Conservation (phyloP, 1,284 basidiomycete species). For the Irpex sp. region DNA sequence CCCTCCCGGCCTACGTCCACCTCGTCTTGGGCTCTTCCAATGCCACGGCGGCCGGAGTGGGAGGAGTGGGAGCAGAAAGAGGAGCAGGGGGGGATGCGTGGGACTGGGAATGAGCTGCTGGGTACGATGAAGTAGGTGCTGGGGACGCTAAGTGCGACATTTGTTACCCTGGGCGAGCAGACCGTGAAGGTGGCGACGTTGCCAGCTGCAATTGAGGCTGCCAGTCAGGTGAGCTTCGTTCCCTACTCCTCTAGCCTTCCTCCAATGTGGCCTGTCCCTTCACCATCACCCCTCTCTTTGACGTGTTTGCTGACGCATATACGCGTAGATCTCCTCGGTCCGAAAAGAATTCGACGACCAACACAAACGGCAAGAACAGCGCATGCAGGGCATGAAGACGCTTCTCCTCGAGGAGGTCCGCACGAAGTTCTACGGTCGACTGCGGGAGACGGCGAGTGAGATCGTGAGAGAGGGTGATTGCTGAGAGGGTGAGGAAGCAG, state of each 20-base stretch:
- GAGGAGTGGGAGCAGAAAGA: too few relatives aligned
- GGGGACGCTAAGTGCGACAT: constrained; percentile 34
- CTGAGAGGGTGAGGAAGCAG: constrained; percentile 29
- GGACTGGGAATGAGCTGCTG: constrained; percentile 39
- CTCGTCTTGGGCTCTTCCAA: too few relatives aligned
- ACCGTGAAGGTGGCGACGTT: constrained; percentile 39
- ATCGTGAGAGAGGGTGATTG: constrained; percentile 35
- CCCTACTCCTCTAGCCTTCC: neutral
- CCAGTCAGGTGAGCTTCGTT: constrained; percentile 34
- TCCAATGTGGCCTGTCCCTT: too few relatives aligned
- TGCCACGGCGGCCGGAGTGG: too few relatives aligned
- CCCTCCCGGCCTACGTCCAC: too few relatives aligned
- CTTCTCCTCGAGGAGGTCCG: constrained; percentile 36
- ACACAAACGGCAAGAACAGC: constrained; percentile 33
- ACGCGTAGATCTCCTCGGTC: constrained; percentile 34
- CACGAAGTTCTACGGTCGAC: constrained; percentile 33
- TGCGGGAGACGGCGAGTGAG: constrained; percentile 28
- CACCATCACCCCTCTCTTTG: too few relatives aligned
- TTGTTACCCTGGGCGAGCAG: constrained; percentile 42
- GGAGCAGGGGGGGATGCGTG: constrained; percentile 5
- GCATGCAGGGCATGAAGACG: constrained; percentile 32
- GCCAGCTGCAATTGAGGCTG: constrained; percentile 39
- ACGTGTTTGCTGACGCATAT: neutral
- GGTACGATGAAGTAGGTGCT: constrained; percentile 41
- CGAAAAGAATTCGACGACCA: constrained; percentile 35